A percentile compares a stretch with the other conserved stretches of the same genome.
phyloP scores from a whole-genome alignment of 306 rosid species.

The Medicago arabica region DNA sequence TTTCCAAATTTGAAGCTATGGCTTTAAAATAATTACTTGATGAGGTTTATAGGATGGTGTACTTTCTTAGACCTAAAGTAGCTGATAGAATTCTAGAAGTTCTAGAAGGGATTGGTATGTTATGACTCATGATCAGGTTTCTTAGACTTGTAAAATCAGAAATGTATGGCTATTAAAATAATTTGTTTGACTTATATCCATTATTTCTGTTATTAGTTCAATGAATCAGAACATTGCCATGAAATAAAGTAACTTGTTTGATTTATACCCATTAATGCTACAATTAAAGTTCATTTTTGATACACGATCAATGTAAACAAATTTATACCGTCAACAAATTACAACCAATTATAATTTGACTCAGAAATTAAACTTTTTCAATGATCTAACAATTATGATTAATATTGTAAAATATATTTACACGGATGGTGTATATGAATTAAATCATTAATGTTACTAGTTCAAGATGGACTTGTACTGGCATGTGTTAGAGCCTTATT shows the following conservation, averaged over 20 bases:
- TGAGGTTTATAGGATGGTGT: conserved; percentile 25
- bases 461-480: background rate
- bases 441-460: background rate
- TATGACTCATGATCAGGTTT: conserved; percentile 19
- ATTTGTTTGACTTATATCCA: conserved; percentile 9
- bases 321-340: no score
- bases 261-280: conserved; percentile 1
- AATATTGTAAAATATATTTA: no score
- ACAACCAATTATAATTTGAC: background rate
- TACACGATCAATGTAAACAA: background rate
- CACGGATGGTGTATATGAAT: background rate
- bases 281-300: background rate
- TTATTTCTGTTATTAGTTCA: conserved; percentile 13
- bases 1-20: background rate
- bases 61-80: conserved; percentile 28
- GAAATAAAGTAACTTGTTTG: background rate
- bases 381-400: background rate
- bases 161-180: conserved; percentile 21
- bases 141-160: conserved; percentile 27
- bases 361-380: background rate
- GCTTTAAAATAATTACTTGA: conserved; percentile 17
- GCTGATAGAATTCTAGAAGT: conserved; percentile 3
- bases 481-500: background rate
- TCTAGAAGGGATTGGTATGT: conserved; percentile 24
- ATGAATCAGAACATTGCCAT: background rate